Base-by-base conservation (phyloP, 1,284 basidiomycete species). In the Earliella scabrosa region DNA sequence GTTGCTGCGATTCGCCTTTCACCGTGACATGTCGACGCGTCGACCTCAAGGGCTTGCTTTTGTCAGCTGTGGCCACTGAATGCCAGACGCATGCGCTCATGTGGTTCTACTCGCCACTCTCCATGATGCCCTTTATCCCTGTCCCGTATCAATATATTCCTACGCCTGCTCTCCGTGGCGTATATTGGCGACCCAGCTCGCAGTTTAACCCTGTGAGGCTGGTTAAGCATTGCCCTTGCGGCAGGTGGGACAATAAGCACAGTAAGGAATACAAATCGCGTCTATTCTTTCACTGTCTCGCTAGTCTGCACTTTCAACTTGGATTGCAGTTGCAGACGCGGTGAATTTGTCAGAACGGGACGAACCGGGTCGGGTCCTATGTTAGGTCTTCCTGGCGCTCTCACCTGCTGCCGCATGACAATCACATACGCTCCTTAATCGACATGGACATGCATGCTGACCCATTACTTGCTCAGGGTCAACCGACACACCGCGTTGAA, bases 401-500 rank as follows among this genome's bases (percentile, higher is more conserved):
- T 11, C n/a, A 41, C 39, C 21, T 11, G 16, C 4, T 43, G 13
- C 5, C 4, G 2, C 23, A 35, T 14, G 4, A 21, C 16, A 5
- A 10, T n/a, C n/a, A n/a, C n/a, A 34, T 57, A 20, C n/a, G 29
- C 29, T 34, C 45, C 50, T 5, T 50, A 24, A 5, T 10, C 14
- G 13, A 2, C 2, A 24, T 31, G 27, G n/a, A 11, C 13, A 3
- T 2, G 9, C 29, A 27, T 8, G 31, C 55, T 63, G 48, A 61
- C 57, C 58, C n/a, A n/a, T 31, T 35, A 24, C 10, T 78, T 36
- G 6, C 24, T 21, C 59, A 83, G 92, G 21, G 77, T 79, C 50
- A 82, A 84, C 58, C 77, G 83, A 32, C 93, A 95, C 73, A 92
- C 92, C 24, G 94, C 93, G 10, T 83, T 96, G 71, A 96, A 96